Conservation (phyloP, 768 basidiomycete genomes). For the Zangia roseola region DNA sequence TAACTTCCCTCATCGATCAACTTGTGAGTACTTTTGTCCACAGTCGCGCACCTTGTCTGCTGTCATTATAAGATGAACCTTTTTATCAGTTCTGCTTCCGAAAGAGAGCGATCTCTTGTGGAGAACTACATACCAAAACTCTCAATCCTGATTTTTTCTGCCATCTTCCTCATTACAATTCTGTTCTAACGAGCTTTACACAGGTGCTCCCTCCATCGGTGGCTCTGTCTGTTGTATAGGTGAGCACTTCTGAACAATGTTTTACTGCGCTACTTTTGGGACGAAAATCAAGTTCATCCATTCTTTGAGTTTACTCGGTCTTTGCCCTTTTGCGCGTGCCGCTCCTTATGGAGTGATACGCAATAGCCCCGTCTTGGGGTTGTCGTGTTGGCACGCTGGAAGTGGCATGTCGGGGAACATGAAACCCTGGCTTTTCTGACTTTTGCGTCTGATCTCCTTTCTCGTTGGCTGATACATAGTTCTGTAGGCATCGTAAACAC, state of each 20-base stretch:
- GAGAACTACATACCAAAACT: slow-evolving; percentile 53
- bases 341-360: slow-evolving; percentile 39
- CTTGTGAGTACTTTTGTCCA: slow-evolving; percentile 15
- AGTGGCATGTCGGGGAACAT: slow-evolving; percentile 39
- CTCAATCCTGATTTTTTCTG: slow-evolving; percentile 46
- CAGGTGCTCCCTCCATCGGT: slow-evolving; percentile 4
- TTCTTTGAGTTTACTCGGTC: slow-evolving; percentile 63
- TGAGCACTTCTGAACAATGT: not conserved
- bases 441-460: not conserved
- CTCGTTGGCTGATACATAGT: slow-evolving; percentile 6
- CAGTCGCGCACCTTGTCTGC: not conserved
- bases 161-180: not conserved
- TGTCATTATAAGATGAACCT: slow-evolving; percentile 44
- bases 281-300: slow-evolving; percentile 84
- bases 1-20: no score
- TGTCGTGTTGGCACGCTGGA: slow-evolving; percentile 35
- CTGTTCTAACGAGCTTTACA: slow-evolving; percentile 1
- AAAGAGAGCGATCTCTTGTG: slow-evolving; percentile 75
- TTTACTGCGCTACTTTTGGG: slow-evolving; percentile 25
- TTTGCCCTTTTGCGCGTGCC: slow-evolving; percentile 34
- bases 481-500: not conserved
- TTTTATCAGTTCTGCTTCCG: slow-evolving; percentile 82
- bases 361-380: slow-evolving; percentile 49
- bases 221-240: not conserved
- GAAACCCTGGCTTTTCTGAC: slow-evolving; percentile 72